Percentiles rank a stretch among this genome's conserved stretches.
These are phyloP conservation scores for Hymenoscyphus repandus DNA, from an alignment of 2,329 filamentous ascomycete genomes.

Conservation along the genomic window DNA sequence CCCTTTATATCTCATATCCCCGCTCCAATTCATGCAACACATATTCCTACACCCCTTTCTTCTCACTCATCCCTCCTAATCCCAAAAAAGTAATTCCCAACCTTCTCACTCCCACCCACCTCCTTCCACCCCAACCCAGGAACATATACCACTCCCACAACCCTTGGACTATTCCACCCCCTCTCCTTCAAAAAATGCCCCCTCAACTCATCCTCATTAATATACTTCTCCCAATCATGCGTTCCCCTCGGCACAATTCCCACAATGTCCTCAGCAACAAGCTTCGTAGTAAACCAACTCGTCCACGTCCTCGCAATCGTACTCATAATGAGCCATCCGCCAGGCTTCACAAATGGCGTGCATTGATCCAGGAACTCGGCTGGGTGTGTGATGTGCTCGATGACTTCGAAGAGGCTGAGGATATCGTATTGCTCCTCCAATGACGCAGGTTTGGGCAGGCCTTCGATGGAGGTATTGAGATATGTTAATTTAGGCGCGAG, in stretches of 20 bases:
- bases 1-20: background rate
- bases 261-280: slow-evolving; percentile 83
- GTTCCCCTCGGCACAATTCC: slow-evolving; percentile 87
- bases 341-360: slow-evolving; percentile 73
- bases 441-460: slow-evolving; percentile 42
- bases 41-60: background rate
- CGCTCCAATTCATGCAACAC: background rate
- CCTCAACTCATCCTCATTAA: slow-evolving; percentile 76
- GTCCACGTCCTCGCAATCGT: slow-evolving; percentile 88
- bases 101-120: slow-evolving; percentile 72
- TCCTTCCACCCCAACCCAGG: slow-evolving; percentile 87
- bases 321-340: slow-evolving; percentile 87
- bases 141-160: slow-evolving; percentile 83
- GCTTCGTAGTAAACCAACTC: slow-evolving; percentile 87
- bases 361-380: slow-evolving; percentile 67
- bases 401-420: slow-evolving; percentile 85
- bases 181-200: slow-evolving; percentile 46
- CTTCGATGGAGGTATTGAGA: slow-evolving; percentile 71
- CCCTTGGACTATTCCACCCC: slow-evolving; percentile 55
- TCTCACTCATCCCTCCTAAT: slow-evolving; percentile 50
- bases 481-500: slow-evolving; percentile 65
- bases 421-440: slow-evolving; percentile 61
- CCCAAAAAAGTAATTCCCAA: slow-evolving; percentile 95
- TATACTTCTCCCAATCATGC: slow-evolving; percentile 95
- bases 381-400: slow-evolving; percentile 83